Base-by-base conservation (phyloP, 352 stramenopile species). In the Phytophthora multivora region DNA sequence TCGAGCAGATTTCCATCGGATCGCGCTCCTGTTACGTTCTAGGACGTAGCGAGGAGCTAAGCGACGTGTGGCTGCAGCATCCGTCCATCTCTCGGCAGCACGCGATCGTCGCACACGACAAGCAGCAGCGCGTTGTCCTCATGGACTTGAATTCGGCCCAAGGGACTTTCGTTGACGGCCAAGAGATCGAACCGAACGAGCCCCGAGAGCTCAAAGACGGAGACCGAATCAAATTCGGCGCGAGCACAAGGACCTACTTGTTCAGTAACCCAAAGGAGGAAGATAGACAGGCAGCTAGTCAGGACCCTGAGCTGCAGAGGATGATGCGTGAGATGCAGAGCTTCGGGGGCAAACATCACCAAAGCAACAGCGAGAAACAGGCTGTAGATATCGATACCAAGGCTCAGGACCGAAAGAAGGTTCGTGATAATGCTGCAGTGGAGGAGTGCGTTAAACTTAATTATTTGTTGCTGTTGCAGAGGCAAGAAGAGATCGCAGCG, bases 131-230 rank as follows among this genome's bases (percentile, higher is more conserved):
- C 1, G 35, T 97, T 0, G 77, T 65, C 18, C 57, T 95, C 11
- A 63, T 94, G 57, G 90, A 96, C 63, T 71, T 96, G 16, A 76
- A 73, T 5, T 96, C 87, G 3, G 83, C 79, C n/a, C 89, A 97
- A 58, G 90, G 88, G 39, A 92, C 88, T 35, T 93, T 91, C 28
- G 55, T 96, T 35, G 93, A 96, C 56, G 83, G 63, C 39, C 45
- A 79, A 35, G 79, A 89, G 56, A 80, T 96, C 23, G 51, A 77
- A 16, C 66, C 73, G 0, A 72, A 90, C 40, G 60, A 79, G 48
- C 79, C 80, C 0, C 51, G 48, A 13, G 39, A 41, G 26, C 69
- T 95, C 13, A 64, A 66, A 41, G 61, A 62, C 15, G 84, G 80
- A 21, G 81, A 91, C 31, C 47, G 50, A 7, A 75, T 93, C 26